Evolutionary conservation across 371 early-diverging fungal genomes (phyloP), one percentile per base, ranked within the genome.

Genomic region (Rhizopus delemar): DNA sequence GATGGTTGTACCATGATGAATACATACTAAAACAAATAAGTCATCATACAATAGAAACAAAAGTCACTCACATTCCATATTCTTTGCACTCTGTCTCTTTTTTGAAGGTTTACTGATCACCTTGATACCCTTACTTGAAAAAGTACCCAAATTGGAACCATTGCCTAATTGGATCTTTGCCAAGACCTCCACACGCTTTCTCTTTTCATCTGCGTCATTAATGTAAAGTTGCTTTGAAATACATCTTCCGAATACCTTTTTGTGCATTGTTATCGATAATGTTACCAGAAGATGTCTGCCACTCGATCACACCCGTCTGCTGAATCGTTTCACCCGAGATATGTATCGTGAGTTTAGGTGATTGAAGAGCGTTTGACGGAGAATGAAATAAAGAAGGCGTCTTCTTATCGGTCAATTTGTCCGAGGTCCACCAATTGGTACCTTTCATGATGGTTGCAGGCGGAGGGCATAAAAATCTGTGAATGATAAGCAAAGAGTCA

Each of bases 41-140:
- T n/a, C n/a, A n/a, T n/a, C n/a, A n/a, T n/a, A n/a, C n/a, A n/a
- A n/a, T n/a, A n/a, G n/a, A n/a, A n/a, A n/a, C n/a, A n/a, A n/a
- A n/a, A n/a, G n/a, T n/a, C n/a, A n/a, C 81, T 78, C 80, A 78
- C 83, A 69, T 60, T 91, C 92, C 78, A 90, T 89, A 67, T 93
- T 93, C 71, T 90, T 91, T 22, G 83, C 86, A 65, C 89, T 93
- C 68, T 87, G 93, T 46, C 90, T 78, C 72, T 92, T 92, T 68
- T 93, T 93, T 57, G 86, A 86, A 4, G 93, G 93, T 68, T 93
- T 93, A 71, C 87, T 86, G 56, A 93, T 93, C 28, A 93, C 92
- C 65, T 91, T 91, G 61, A 93, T 89, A 16, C 90, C 87, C 60
- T 86, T 86, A 60, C 87, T 86, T 35, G 85, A 80, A 63, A 93